A percentile compares a stretch with the other conserved stretches of the same genome.
Evolutionary conservation across 2,329 filamentous ascomycete species (phyloP).

Genomic region (Colletotrichum scovillei): DNA sequence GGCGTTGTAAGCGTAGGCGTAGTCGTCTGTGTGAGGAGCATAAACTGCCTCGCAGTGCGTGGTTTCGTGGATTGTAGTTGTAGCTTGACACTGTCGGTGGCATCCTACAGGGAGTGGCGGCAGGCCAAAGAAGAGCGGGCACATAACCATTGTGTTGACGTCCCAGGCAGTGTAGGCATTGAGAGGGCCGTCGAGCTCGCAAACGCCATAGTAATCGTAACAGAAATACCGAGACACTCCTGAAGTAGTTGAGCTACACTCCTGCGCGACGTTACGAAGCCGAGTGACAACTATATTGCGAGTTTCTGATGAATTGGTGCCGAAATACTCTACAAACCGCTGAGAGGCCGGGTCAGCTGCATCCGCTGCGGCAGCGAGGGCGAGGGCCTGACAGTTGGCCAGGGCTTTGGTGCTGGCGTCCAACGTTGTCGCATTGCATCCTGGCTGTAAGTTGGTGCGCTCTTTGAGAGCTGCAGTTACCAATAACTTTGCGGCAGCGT

Average conservation of each 20-base stretch:
- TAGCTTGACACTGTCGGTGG: slow-evolving; percentile 38
- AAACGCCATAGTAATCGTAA: slow-evolving; percentile 37
- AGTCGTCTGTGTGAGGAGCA: slow-evolving; percentile 37
- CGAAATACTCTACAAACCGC: slow-evolving; percentile 40
- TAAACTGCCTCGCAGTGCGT: slow-evolving; percentile 39
- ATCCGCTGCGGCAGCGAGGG: slow-evolving; percentile 38
- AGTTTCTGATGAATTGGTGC: slow-evolving; percentile 36
- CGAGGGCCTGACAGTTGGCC: slow-evolving; percentile 36
- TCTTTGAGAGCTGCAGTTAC: slow-evolving; percentile 13
- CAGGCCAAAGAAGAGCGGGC: slow-evolving; percentile 38
- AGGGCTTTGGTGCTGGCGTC: slow-evolving; percentile 30
- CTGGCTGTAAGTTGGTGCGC: slow-evolving; percentile 26
- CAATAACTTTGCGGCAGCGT: slow-evolving; percentile 2
- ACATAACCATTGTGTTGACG: slow-evolving; percentile 33
- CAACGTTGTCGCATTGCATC: slow-evolving; percentile 7
- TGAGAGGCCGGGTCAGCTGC: slow-evolving; percentile 35
- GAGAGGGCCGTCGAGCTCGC: slow-evolving; percentile 36
- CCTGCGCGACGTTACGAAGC: slow-evolving; percentile 36
- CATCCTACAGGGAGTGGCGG: slow-evolving; percentile 36
- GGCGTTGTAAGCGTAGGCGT: slow-evolving; percentile 37
- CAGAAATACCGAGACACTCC: slow-evolving; percentile 36
- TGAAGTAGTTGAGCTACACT: slow-evolving; percentile 37
- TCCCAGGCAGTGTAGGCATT: slow-evolving; percentile 37
- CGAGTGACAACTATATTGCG: slow-evolving; percentile 35
- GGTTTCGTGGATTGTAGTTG: slow-evolving; percentile 40